Percentiles rank a stretch among this genome's conserved stretches.
Evolutionary conservation across 345 rosid genomes (phyloP).

Genomic region (Populus alba): DNA sequence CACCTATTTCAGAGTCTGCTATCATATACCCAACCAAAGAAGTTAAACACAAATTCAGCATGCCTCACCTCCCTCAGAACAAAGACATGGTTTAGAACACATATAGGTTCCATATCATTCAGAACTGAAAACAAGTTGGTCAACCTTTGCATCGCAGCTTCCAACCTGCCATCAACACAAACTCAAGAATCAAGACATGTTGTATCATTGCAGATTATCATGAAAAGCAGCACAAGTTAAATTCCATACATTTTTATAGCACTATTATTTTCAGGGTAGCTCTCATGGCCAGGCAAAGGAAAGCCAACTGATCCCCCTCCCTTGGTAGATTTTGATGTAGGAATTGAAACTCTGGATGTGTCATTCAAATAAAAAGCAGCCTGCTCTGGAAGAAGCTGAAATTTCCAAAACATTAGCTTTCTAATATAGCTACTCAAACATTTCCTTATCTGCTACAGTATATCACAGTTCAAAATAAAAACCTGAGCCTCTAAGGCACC

Average conservation of each 20-base stretch:
- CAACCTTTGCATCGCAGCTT: conserved; percentile 99
- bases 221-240: conserved; percentile 4
- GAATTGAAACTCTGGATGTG: conserved; percentile 56
- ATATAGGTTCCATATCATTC: conserved; percentile 99
- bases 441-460: background rate
- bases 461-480: conserved; percentile 18
- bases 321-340: conserved; percentile 78
- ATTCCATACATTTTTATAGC: conserved; percentile 82
- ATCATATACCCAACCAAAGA: background rate
- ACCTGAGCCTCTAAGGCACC: conserved; percentile 98
- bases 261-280: conserved; percentile 84
- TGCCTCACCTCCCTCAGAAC: conserved; percentile 88
- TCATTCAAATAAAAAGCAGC: conserved; percentile 87
- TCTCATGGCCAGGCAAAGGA: conserved; percentile 94
- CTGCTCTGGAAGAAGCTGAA: conserved; percentile 97
- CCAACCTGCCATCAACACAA: conserved; percentile 65
- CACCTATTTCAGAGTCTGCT: background rate
- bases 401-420: conserved; percentile 12
- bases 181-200: conserved; percentile 13
- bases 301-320: conserved; percentile 54
- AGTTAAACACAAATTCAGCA: conserved; percentile 1
- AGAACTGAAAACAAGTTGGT: conserved; percentile 87
- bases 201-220: background rate
- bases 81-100: conserved; percentile 94
- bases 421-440: background rate